A percentile compares a stretch with the other conserved stretches of the same genome.
Conservation (phyloP, 306 rosid genomes). For the Corylus avellana region DNA sequence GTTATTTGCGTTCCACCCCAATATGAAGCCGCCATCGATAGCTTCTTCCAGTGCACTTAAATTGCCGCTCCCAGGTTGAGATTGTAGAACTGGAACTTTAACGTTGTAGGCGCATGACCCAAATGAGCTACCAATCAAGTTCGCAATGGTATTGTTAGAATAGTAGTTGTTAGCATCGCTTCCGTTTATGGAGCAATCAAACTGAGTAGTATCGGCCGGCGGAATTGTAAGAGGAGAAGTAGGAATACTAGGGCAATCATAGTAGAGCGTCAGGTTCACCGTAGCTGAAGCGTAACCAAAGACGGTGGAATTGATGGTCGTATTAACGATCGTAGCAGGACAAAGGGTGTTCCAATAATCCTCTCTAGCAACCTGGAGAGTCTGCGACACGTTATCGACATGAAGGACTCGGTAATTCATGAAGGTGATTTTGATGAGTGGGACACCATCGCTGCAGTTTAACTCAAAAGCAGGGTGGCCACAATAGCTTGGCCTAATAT, state of each 20-base stretch:
- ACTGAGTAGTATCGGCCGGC: slow-evolving; percentile 4
- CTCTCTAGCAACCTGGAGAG: slow-evolving; percentile 38
- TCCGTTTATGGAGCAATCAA: slow-evolving; percentile 35
- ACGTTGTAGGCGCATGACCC: slow-evolving; percentile 35
- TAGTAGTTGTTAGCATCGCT: slow-evolving; percentile 29
- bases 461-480: slow-evolving; percentile 56
- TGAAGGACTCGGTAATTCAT: slow-evolving; percentile 38
- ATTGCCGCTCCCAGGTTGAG: slow-evolving; percentile 10
- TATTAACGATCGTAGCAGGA: slow-evolving; percentile 27
- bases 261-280: slow-evolving; percentile 34
- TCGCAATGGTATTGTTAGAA: not conserved
- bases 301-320: slow-evolving; percentile 16
- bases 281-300: slow-evolving; percentile 25
- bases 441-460: slow-evolving; percentile 32
- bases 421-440: slow-evolving; percentile 20
- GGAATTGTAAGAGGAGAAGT: not conserved
- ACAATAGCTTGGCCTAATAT: slow-evolving; percentile 44
- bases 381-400: slow-evolving; percentile 5
- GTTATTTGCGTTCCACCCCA: not conserved
- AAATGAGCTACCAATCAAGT: not conserved
- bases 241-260: slow-evolving; percentile 30
- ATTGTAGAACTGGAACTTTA: slow-evolving; percentile 27
- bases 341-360: slow-evolving; percentile 44
- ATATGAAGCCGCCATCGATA: slow-evolving; percentile 45
- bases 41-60: slow-evolving; percentile 21